A percentile compares a stretch with the other conserved stretches of the same genome.
Conservation (phyloP, 768 basidiomycete species). For the Mycena haematopus region DNA sequence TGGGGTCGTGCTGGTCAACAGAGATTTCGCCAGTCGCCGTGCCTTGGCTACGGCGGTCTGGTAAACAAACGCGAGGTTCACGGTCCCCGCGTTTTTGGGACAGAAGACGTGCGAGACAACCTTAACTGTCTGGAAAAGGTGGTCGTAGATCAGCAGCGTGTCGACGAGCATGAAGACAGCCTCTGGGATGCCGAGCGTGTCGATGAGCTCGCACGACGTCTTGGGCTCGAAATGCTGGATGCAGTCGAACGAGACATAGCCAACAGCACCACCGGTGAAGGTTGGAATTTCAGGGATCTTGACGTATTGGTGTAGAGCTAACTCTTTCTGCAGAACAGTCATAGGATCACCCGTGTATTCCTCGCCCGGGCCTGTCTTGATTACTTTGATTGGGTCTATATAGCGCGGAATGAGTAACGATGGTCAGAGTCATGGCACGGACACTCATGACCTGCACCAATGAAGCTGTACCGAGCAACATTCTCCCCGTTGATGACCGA, state of each 20-base stretch:
- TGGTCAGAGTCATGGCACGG: neutral
- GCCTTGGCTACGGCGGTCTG: conserved; percentile 86
- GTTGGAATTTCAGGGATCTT: conserved; percentile 91
- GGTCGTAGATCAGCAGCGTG: conserved; percentile 95
- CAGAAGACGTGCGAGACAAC: conserved; percentile 96
- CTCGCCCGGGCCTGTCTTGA: conserved; percentile 87
- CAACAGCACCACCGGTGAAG: conserved; percentile 97
- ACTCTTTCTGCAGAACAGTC: conserved; percentile 81
- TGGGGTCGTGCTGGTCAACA: conserved; percentile 58
- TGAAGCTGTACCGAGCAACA: conserved; percentile 93
- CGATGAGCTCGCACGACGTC: conserved; percentile 76
- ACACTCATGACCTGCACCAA: conserved; percentile 77
- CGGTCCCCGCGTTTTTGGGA: conserved; percentile 68
- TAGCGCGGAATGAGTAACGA: neutral
- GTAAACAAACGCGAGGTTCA: conserved; percentile 85
- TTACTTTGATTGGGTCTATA: conserved; percentile 90
- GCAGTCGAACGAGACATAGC: conserved; percentile 97
- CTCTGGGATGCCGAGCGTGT: conserved; percentile 89
- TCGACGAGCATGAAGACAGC: conserved; percentile 97
- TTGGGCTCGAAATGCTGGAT: conserved; percentile 97
- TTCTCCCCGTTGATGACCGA: conserved; percentile 91
- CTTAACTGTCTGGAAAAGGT: conserved; percentile 93
- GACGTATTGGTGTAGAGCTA: conserved; percentile 86
- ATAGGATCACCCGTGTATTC: conserved; percentile 89
- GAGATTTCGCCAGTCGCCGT: conserved; percentile 75